A percentile compares a stretch with the other conserved stretches of the same genome.
phyloP scores from a whole-genome alignment of 2,329 filamentous ascomycete species.

The Monosporascus sp. region DNA sequence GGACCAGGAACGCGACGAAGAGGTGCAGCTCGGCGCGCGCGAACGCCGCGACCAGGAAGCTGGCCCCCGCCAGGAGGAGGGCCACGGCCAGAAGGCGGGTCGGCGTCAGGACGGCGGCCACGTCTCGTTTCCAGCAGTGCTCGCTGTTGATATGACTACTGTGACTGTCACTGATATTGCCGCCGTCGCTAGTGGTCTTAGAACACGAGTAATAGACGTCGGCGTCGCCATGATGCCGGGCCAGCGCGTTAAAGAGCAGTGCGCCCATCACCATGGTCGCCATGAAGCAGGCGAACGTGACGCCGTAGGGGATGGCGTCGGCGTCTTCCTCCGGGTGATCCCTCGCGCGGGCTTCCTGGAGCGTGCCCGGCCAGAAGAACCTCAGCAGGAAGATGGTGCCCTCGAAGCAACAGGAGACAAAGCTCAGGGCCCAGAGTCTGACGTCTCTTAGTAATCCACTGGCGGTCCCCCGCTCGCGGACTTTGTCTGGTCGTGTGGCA shows the following conservation, averaged over 20 bases:
- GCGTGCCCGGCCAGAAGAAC: slow-evolving; percentile 27
- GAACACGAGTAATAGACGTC: background rate
- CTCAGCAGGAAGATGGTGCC: slow-evolving; percentile 27
- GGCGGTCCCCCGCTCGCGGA: background rate
- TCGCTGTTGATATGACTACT: slow-evolving; percentile 1
- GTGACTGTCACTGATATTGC: background rate
- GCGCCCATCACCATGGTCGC: slow-evolving; percentile 54
- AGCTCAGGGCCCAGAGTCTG: slow-evolving; percentile 26
- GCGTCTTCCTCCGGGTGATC: slow-evolving; percentile 4
- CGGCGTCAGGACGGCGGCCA: slow-evolving; percentile 3
- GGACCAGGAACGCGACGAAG: slow-evolving; percentile 21
- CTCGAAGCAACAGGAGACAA: slow-evolving; percentile 28
- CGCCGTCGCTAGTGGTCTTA: background rate
- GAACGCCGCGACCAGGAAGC: slow-evolving; percentile 16
- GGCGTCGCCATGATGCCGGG: slow-evolving; percentile 10
- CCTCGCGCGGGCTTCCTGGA: slow-evolving; percentile 22
- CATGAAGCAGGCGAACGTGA: slow-evolving; percentile 55
- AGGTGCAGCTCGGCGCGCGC: slow-evolving; percentile 15
- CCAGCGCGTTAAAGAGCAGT: slow-evolving; percentile 40
- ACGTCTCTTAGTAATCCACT: slow-evolving; percentile 10
- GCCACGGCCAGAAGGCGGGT: slow-evolving; percentile 16
- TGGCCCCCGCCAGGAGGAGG: slow-evolving; percentile 15
- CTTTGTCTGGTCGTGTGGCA: background rate
- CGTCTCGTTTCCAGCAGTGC: background rate
- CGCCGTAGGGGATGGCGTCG: slow-evolving; percentile 34